Evolutionary conservation across 78 protist species (phyloP).

Genomic region (Diacronema lutheri): DNA sequence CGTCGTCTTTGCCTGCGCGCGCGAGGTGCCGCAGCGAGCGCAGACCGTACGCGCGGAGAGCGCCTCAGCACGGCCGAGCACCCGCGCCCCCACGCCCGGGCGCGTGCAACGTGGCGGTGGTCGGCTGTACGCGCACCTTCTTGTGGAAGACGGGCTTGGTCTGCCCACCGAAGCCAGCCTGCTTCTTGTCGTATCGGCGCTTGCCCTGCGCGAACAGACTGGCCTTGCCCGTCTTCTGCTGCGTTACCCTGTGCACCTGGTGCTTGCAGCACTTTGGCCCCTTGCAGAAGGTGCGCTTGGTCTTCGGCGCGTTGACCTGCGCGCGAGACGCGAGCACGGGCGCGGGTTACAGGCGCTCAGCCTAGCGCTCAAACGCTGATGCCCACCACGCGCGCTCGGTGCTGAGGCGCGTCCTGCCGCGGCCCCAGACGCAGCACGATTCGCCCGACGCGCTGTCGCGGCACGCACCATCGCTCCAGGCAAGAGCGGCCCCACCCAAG

Average conservation of each 20-base stretch:
- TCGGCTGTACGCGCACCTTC: slow-evolving; percentile 82
- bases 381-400: too few species aligned
- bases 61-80: not conserved
- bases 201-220: slow-evolving; percentile 94
- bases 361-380: too few species aligned
- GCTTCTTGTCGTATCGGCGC: slow-evolving; percentile 98
- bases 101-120: too few species aligned
- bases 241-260: slow-evolving; percentile 90
- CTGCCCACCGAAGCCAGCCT: slow-evolving; percentile 99
- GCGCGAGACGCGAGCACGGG: not conserved
- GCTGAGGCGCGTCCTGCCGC: too few species aligned
- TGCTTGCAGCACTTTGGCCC: slow-evolving; percentile 83
- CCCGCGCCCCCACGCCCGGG: too few species aligned
- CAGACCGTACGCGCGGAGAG: not conserved
- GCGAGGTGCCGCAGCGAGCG: not conserved
- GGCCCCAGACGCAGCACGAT: too few species aligned
- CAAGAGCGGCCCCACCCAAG: too few species aligned
- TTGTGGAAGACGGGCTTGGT: slow-evolving; percentile 98
- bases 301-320: slow-evolving; percentile 95
- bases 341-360: too few species aligned
- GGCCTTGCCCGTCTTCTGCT: slow-evolving; percentile 98
- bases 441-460: too few species aligned
- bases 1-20: slow-evolving; percentile 92
- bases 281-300: slow-evolving; percentile 87
- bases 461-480: too few species aligned